Conservation (phyloP, 2,329 filamentous ascomycete species). For the Colletotrichum orbiculare region DNA sequence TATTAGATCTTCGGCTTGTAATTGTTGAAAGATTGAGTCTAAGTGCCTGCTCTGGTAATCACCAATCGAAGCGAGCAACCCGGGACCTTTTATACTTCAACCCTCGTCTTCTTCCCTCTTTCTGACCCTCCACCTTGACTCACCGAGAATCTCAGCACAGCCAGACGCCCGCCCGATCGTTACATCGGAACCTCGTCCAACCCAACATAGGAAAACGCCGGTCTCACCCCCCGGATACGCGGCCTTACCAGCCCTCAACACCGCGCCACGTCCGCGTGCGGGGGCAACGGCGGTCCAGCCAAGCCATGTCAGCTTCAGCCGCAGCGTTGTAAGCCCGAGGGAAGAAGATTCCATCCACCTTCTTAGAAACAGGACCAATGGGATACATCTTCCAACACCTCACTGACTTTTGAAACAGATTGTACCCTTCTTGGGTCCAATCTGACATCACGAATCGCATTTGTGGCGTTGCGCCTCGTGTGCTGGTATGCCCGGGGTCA, state of each 20-base stretch:
- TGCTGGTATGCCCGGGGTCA: too few relatives aligned
- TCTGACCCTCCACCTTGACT: background rate
- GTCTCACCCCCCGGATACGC: too few relatives aligned
- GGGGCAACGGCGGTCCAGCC: background rate
- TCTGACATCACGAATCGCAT: too few relatives aligned
- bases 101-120: too few relatives aligned
- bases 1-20: background rate
- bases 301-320: slow-evolving; percentile 26
- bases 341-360: too few relatives aligned
- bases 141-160: background rate
- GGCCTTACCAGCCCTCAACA: background rate
- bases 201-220: background rate
- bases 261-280: slow-evolving; percentile 7
- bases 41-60: background rate
- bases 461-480: too few relatives aligned
- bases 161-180: background rate
- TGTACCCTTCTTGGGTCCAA: too few relatives aligned
- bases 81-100: too few relatives aligned
- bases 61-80: background rate
- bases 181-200: slow-evolving; percentile 2
- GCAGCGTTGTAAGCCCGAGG: background rate
- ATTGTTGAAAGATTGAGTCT: background rate
- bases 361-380: too few relatives aligned
- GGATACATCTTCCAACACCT: too few relatives aligned
- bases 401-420: too few relatives aligned